A percentile compares a stretch with the other conserved stretches of the same genome.
phyloP scores from a whole-genome alignment of 108 stramenopile genomes.

The Fragilariopsis cylindrus region DNA sequence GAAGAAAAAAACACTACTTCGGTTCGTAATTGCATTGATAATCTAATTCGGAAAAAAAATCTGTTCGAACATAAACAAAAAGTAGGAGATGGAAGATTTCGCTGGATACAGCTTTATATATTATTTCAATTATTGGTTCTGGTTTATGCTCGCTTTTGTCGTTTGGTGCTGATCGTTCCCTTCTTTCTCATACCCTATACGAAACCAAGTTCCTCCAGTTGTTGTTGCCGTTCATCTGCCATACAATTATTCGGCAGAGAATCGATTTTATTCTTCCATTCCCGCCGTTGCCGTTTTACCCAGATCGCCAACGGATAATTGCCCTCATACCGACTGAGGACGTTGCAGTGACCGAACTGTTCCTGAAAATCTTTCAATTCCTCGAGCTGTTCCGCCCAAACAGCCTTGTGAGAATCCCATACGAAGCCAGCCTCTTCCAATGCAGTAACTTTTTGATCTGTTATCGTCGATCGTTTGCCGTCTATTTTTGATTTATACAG shows the following conservation, averaged over 20 bases:
- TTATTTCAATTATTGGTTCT: no score
- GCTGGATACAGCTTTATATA: no score
- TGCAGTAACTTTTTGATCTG: slow-evolving; percentile 38
- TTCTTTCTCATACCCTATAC: slow-evolving; percentile 11
- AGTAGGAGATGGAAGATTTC: no score
- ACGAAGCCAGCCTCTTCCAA: slow-evolving; percentile 44
- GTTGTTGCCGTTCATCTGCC: slow-evolving; percentile 42
- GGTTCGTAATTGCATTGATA: no score
- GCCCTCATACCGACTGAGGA: slow-evolving; percentile 12
- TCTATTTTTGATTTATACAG: slow-evolving; percentile 45
- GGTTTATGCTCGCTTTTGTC: no score
- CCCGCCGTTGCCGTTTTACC: slow-evolving; percentile 48
- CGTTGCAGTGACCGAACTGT: slow-evolving; percentile 30
- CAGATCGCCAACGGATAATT: slow-evolving; percentile 41
- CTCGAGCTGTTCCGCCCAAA: slow-evolving; percentile 36
- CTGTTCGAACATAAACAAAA: no score
- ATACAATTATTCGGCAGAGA: slow-evolving; percentile 39
- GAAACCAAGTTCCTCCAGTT: slow-evolving; percentile 4
- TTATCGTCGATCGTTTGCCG: slow-evolving; percentile 45
- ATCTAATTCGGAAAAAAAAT: no score
- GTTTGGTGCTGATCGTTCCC: no score
- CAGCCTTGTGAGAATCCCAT: slow-evolving; percentile 35
- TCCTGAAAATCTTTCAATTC: slow-evolving; percentile 31
- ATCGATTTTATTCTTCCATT: slow-evolving; percentile 43
- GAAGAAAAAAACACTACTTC: no score